Evolutionary conservation across 2,329 filamentous ascomycete genomes (phyloP).

Genomic region (Rhynchosporium agropyri): DNA sequence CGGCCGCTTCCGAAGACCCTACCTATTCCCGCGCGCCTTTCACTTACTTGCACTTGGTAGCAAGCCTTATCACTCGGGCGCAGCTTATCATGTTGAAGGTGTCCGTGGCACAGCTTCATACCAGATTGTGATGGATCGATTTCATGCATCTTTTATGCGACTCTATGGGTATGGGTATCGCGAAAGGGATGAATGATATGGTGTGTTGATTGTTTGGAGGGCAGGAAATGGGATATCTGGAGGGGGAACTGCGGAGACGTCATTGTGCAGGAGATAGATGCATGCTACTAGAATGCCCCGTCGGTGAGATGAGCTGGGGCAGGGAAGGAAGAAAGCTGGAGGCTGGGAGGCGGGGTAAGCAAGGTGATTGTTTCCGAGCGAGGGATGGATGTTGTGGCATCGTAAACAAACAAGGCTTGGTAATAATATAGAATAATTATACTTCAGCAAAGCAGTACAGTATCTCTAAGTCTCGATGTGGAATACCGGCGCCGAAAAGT

Average conservation of each 20-base stretch:
- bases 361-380: neutral
- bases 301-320: neutral
- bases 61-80: conserved; percentile 1
- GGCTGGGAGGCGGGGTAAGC: neutral
- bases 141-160: neutral
- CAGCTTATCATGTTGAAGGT: neutral
- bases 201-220: neutral
- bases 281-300: neutral
- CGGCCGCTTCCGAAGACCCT: conserved; percentile 5
- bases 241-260: neutral
- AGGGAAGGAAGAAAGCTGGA: neutral
- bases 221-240: neutral
- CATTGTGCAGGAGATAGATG: neutral
- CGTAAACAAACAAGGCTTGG: too few species aligned
- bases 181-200: too few species aligned
- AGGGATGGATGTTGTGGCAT: conserved; percentile 1
- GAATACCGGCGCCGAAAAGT: too few species aligned
- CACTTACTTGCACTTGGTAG: neutral
- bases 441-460: neutral
- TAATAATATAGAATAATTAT: too few species aligned
- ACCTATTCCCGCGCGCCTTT: neutral
- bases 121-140: neutral
- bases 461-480: neutral
- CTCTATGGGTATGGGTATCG: neutral
- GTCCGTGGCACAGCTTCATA: conserved; percentile 7